Conservation (phyloP, 305 asterid species). For the Rubia peregrina region DNA sequence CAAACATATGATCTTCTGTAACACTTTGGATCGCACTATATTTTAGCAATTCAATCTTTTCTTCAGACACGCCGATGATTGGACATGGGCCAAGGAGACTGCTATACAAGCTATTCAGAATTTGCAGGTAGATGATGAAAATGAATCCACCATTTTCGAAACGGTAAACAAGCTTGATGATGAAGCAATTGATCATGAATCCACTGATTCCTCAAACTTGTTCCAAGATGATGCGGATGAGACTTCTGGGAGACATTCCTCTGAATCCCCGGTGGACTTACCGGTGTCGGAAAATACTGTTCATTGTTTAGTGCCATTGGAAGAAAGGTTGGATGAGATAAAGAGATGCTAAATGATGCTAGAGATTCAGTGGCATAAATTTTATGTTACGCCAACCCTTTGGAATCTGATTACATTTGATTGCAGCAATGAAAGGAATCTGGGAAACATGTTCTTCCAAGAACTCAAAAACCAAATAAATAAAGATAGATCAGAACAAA, state of each 20-base stretch:
- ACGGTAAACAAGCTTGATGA: conserved; percentile 13
- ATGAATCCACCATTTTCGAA: conserved; percentile 26
- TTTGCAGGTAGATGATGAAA: conserved; percentile 40
- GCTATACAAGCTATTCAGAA: conserved; percentile 41
- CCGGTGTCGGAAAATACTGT: conserved; percentile 4
- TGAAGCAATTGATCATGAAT: conserved; percentile 18
- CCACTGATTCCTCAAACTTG: conserved; percentile 7
- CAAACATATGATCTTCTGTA: not conserved
- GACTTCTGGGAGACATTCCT: not conserved
- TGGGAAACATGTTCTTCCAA: not conserved
- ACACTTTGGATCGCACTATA: not conserved
- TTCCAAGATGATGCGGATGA: conserved; percentile 10
- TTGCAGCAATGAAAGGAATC: not conserved
- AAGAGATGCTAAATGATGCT: not conserved
- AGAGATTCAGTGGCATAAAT: not conserved
- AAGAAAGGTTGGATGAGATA: conserved; percentile 1
- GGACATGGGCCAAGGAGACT: conserved; percentile 41
- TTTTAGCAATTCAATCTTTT: not conserved
- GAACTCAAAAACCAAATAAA: not conserved
- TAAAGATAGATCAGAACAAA: not conserved
- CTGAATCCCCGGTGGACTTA: not conserved
- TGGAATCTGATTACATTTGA: not conserved
- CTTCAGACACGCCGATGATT: conserved; percentile 34
- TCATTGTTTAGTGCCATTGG: not conserved
- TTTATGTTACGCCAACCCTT: too few relatives aligned